Percentiles rank a stretch among this genome's conserved stretches.
These are phyloP conservation scores for Komagataea norvegica DNA, from an alignment of 1,139 yeast genomes.

Conservation along the genomic window DNA sequence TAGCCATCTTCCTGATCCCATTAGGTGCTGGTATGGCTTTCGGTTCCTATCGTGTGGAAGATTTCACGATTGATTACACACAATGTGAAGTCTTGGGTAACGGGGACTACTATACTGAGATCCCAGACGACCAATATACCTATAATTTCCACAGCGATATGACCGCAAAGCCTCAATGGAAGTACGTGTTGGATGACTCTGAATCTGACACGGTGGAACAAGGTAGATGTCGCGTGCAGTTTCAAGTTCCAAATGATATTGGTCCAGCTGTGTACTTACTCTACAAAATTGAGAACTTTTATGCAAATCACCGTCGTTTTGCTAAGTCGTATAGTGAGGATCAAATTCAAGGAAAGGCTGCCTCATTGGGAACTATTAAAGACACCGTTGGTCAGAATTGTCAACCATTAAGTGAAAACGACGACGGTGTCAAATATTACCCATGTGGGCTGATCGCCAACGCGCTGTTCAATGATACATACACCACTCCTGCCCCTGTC, in stretches of 20 bases:
- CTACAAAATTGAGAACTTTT: slow-evolving; percentile 77
- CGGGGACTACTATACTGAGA: slow-evolving; percentile 45
- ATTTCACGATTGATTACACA: slow-evolving; percentile 74
- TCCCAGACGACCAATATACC: slow-evolving; percentile 55
- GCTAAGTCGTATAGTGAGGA: slow-evolving; percentile 89
- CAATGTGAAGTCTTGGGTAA: slow-evolving; percentile 64
- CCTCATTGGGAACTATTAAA: slow-evolving; percentile 50
- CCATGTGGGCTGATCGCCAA: slow-evolving; percentile 98
- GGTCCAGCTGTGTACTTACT: slow-evolving; percentile 75
- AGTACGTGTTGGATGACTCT: slow-evolving; percentile 44
- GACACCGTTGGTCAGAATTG: slow-evolving; percentile 79
- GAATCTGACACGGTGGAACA: slow-evolving; percentile 39
- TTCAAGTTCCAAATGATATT: slow-evolving; percentile 69
- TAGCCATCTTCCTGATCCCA: slow-evolving; percentile 85
- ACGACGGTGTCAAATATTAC: slow-evolving; percentile 58
- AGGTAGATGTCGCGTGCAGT: slow-evolving; percentile 68
- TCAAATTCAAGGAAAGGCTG: slow-evolving; percentile 75
- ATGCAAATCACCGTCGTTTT: slow-evolving; percentile 91
- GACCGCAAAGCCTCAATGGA: slow-evolving; percentile 59
- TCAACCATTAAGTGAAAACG: slow-evolving; percentile 60
- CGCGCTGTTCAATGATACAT: slow-evolving; percentile 87
- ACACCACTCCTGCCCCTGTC: slow-evolving; percentile 45
- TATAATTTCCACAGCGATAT: slow-evolving; percentile 44
- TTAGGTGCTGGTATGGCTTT: slow-evolving; percentile 88
- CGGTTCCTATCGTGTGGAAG: slow-evolving; percentile 74